A percentile compares a stretch with the other conserved stretches of the same genome.
phyloP scores from a whole-genome alignment of 768 basidiomycete genomes.

The Tulasnella sp. region DNA sequence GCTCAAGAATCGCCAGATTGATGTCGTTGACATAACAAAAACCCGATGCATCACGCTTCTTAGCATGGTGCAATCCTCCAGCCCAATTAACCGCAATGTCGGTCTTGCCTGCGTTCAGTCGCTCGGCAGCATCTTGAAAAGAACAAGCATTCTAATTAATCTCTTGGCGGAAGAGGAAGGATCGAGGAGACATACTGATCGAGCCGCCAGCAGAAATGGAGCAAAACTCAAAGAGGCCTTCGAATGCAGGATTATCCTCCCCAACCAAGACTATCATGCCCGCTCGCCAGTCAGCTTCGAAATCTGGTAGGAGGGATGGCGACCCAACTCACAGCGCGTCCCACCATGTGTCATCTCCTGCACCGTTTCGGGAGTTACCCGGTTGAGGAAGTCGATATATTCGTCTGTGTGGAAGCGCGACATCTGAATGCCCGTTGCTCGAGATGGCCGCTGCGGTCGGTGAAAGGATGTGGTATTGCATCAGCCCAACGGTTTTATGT shows the following conservation, averaged over 20 bases:
- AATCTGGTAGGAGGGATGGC: slow-evolving; percentile 2
- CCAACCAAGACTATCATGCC: slow-evolving; percentile 45
- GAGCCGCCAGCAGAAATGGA: slow-evolving; percentile 94
- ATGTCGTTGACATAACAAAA: slow-evolving; percentile 99
- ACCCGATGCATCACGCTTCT: slow-evolving; percentile 93
- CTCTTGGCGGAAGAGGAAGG: not conserved
- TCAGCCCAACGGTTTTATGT: not conserved
- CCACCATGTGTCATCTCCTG: slow-evolving; percentile 79
- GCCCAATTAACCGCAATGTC: slow-evolving; percentile 94
- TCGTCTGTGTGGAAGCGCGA: slow-evolving; percentile 97
- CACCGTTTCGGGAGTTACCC: slow-evolving; percentile 84
- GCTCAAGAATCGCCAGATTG: slow-evolving; percentile 86
- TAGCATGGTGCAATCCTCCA: slow-evolving; percentile 97
- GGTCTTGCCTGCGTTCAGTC: slow-evolving; percentile 65
- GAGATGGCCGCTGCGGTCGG: slow-evolving; percentile 46
- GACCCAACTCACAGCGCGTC: slow-evolving; percentile 56
- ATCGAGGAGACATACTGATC: slow-evolving; percentile 47
- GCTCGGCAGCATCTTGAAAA: slow-evolving; percentile 60
- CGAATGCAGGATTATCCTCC: slow-evolving; percentile 94
- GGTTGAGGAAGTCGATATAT: slow-evolving; percentile 83
- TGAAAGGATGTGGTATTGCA: not conserved
- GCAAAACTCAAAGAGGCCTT: slow-evolving; percentile 94
- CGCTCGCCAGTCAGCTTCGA: not conserved
- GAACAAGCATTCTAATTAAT: not conserved
- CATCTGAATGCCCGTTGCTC: slow-evolving; percentile 67